These are phyloP conservation scores for Herpotrichia juniperi DNA, from an alignment of 2,329 filamentous ascomycete species.

Conservation along the genomic window DNA sequence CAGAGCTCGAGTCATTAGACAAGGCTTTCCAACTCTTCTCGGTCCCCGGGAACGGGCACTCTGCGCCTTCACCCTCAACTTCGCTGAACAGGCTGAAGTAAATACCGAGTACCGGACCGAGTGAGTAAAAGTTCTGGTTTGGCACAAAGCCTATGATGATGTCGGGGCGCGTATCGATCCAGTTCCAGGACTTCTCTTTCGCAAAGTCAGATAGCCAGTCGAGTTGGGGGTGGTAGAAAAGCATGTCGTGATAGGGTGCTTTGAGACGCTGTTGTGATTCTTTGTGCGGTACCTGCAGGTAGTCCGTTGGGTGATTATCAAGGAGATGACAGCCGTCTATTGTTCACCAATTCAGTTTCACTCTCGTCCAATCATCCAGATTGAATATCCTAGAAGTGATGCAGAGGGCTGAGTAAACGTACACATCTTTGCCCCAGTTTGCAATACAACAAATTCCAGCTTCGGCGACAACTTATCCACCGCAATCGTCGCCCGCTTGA, in stretches of 20 bases:
- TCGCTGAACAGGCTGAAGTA: slow-evolving; percentile 46
- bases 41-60: slow-evolving; percentile 48
- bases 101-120: slow-evolving; percentile 44
- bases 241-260: slow-evolving; percentile 37
- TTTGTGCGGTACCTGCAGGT: slow-evolving; percentile 29
- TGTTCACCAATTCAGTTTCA: too few species aligned
- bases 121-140: slow-evolving; percentile 47
- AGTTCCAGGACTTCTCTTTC: slow-evolving; percentile 46
- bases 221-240: slow-evolving; percentile 52
- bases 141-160: slow-evolving; percentile 52
- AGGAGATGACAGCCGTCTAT: slow-evolving; percentile 50
- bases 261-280: slow-evolving; percentile 31
- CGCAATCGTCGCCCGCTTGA: slow-evolving; percentile 45
- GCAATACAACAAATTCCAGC: slow-evolving; percentile 35
- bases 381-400: too few species aligned
- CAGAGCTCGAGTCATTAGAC: slow-evolving; percentile 45
- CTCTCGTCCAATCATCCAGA: too few species aligned
- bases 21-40: slow-evolving; percentile 43
- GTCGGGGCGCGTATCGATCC: slow-evolving; percentile 48
- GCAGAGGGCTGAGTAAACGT: slow-evolving; percentile 33
- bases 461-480: slow-evolving; percentile 27
- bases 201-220: slow-evolving; percentile 45
- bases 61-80: slow-evolving; percentile 44
- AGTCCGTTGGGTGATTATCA: slow-evolving; percentile 44
- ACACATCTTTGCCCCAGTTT: slow-evolving; percentile 46